Percentiles rank a stretch among this genome's conserved stretches.
These are phyloP conservation scores for Cystobasidiaceae sp. DNA, from an alignment of 1,284 basidiomycete genomes.

Conservation along the genomic window DNA sequence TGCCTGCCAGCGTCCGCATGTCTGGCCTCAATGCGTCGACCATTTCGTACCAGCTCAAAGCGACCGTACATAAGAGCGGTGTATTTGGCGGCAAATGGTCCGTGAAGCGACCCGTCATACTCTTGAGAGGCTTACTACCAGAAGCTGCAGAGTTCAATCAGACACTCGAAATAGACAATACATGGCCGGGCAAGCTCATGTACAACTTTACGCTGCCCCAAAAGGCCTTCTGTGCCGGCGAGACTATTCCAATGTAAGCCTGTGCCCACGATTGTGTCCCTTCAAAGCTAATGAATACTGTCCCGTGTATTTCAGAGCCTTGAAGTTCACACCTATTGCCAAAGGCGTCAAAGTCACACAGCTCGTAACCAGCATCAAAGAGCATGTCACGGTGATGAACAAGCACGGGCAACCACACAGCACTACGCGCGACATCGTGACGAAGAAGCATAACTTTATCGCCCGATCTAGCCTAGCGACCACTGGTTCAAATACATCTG, in stretches of 20 bases:
- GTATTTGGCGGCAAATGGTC: slow-evolving; percentile 69
- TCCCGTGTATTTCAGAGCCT: slow-evolving; percentile 46
- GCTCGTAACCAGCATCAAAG: slow-evolving; percentile 67
- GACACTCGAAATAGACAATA: slow-evolving; percentile 81
- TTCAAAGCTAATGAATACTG: slow-evolving; percentile 51
- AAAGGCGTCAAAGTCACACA: slow-evolving; percentile 73
- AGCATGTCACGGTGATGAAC: slow-evolving; percentile 45
- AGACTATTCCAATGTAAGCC: slow-evolving; percentile 76
- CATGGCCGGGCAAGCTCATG: slow-evolving; percentile 77
- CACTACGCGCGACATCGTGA: slow-evolving; percentile 57
- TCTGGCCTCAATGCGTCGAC: slow-evolving; percentile 55
- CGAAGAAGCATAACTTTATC: slow-evolving; percentile 64
- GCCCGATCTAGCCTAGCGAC: slow-evolving; percentile 8
- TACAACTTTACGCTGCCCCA: slow-evolving; percentile 58
- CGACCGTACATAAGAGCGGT: slow-evolving; percentile 63
- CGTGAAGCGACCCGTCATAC: slow-evolving; percentile 57
- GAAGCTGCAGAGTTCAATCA: slow-evolving; percentile 92
- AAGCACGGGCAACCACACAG: slow-evolving; percentile 53
- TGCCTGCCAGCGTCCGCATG: slow-evolving; percentile 70
- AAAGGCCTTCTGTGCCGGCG: slow-evolving; percentile 86
- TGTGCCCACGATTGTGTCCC: slow-evolving; percentile 63
- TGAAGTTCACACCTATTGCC: slow-evolving; percentile 78
- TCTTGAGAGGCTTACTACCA: slow-evolving; percentile 66
- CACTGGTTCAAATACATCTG: neutral
- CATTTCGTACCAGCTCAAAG: slow-evolving; percentile 79